phyloP scores from a whole-genome alignment of 257 asterid genomes.

The Eustoma russellianum region DNA sequence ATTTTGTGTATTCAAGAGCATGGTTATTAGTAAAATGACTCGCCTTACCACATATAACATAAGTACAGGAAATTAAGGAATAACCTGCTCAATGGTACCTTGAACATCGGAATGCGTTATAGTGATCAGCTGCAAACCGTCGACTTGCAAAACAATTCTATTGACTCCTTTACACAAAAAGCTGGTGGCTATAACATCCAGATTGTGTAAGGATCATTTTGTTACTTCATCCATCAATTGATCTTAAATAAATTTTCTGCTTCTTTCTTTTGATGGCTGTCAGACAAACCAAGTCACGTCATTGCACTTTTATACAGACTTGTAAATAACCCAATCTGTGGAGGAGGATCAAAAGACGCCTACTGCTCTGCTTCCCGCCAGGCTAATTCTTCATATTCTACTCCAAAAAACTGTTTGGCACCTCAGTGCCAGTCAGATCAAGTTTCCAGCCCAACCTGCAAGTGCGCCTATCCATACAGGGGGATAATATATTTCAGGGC shows the following conservation, averaged over 20 bases:
- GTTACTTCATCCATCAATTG: background rate
- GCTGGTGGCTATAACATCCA: conserved; percentile 4
- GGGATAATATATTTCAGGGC: conserved; percentile 63
- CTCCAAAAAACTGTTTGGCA: conserved; percentile 42
- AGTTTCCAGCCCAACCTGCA: conserved; percentile 59
- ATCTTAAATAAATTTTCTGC: background rate
- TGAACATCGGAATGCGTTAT: conserved; percentile 16
- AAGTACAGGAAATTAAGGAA: conserved; percentile 12
- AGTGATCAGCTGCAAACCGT: conserved; percentile 11
- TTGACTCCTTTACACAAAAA: conserved; percentile 6
- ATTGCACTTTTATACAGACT: conserved; percentile 30
- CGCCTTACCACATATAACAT: background rate
- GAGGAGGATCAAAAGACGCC: conserved; percentile 12
- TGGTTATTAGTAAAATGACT: too few species aligned
- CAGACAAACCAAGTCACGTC: background rate
- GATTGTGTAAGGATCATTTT: conserved; percentile 17
- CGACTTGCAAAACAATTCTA: conserved; percentile 24
- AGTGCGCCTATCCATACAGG: conserved; percentile 64
- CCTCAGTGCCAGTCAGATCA: conserved; percentile 29
- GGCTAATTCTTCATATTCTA: conserved; percentile 30
- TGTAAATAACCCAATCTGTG: conserved; percentile 60
- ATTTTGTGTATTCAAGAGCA: too few species aligned
- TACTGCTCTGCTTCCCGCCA: conserved; percentile 37
- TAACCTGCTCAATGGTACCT: conserved; percentile 19
- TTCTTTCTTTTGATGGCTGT: conserved; percentile 6